Evolutionary conservation across 345 rosid genomes (phyloP).

Genomic region (Cardamine chenopodiifolia): DNA sequence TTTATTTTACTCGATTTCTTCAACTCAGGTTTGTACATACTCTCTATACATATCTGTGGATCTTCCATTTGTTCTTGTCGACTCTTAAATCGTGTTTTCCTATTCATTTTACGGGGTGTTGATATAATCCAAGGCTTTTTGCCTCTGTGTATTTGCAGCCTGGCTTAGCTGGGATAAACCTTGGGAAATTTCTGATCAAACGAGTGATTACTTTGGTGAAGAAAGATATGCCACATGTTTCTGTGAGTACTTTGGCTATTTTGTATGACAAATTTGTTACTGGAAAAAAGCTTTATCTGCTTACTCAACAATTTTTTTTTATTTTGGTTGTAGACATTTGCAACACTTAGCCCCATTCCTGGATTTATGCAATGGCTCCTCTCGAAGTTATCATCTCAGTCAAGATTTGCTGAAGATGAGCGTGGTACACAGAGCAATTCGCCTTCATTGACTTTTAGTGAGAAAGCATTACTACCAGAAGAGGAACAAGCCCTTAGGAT

Average conservation of each 20-base stretch:
- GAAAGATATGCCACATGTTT: slow-evolving; percentile 83
- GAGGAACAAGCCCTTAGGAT: slow-evolving; percentile 78
- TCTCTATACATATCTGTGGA: neutral
- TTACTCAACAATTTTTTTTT: neutral
- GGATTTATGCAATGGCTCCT: slow-evolving; percentile 90
- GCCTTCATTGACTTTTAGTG: slow-evolving; percentile 61
- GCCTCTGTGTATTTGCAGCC: slow-evolving; percentile 60
- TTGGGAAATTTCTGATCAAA: slow-evolving; percentile 92
- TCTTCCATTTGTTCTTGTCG: neutral
- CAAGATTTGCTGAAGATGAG: slow-evolving; percentile 55
- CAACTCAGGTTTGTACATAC: slow-evolving; percentile 67
- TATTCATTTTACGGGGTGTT: neutral
- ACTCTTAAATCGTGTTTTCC: neutral
- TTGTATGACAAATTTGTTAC: neutral
- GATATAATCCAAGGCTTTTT: neutral
- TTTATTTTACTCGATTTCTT: slow-evolving; percentile 93
- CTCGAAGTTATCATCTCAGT: slow-evolving; percentile 82
- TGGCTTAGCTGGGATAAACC: slow-evolving; percentile 96
- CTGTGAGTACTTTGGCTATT: slow-evolving; percentile 58
- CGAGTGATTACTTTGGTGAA: slow-evolving; percentile 85
- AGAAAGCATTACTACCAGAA: slow-evolving; percentile 73
- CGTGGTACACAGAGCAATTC: slow-evolving; percentile 42
- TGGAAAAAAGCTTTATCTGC: neutral
- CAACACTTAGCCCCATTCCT: slow-evolving; percentile 91
- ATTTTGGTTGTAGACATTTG: slow-evolving; percentile 63